Base-by-base conservation (phyloP, 768 basidiomycete genomes). In the Calocera viscosa region DNA sequence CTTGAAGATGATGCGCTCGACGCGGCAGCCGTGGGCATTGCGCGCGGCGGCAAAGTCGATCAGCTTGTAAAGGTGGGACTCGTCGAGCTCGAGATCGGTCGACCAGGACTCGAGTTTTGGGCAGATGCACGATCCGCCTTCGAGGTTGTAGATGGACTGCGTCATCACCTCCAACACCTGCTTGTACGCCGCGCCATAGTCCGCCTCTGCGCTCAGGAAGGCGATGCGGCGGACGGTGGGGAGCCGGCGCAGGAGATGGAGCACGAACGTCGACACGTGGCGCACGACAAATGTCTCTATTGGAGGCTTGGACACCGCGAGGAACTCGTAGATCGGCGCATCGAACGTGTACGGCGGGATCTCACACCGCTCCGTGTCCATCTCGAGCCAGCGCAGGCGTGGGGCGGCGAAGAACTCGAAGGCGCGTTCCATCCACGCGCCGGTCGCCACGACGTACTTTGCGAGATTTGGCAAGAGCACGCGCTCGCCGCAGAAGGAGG, bases 401-500 rank as follows among this genome's bases (percentile, higher is more conserved):
- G 53, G 53, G 7, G 53, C 53, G 53, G 53, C 53, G 19, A 60
- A 60, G 30, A 28, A 60, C 53, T 60, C 53, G 53, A 60, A 60
- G 5, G 53, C 53, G 53, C 53, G 53, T 19, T 60, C 53, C 53
- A 60, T 60, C 53, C 53, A 60, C 30, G 53, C 53, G 5, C 14
- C 53, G 24, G 53, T 60, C 14, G 53, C 53, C 24, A 60, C 53
- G 53, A 60, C 53, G 53, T 60, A 60, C 53, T 60, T 60, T 12
- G 22, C 26, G 11, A 60, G 30, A 8, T 60, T 2, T 5, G 53
- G 53, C 24, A 60, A 2, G 53, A 32, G 11, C 26, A 60, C 53
- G 26, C 53, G 53, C 30, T 60, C 26, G 53, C 5, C 2, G 53
- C 30, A 26, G 14, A 32, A 16, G 2, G 30, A 2, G 26, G 11